These are phyloP conservation scores for Entomortierella chlamydospora DNA, from an alignment of 192 early-diverging fungal species.

Conservation along the genomic window DNA sequence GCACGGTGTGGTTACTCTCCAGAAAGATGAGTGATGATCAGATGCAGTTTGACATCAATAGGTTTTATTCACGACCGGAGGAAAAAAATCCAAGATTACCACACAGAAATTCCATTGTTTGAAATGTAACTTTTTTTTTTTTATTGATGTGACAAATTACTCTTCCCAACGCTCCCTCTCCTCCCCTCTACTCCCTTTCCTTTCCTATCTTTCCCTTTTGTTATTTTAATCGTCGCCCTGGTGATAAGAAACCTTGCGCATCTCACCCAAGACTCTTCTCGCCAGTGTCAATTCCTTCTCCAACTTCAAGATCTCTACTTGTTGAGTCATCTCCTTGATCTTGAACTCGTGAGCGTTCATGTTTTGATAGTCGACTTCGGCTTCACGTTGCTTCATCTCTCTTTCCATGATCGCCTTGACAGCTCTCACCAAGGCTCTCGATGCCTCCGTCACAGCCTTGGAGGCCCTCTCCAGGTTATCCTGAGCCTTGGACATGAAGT, in stretches of 20 bases:
- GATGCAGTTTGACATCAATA: too few species aligned
- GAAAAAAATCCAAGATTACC: too few species aligned
- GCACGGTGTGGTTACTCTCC: too few species aligned
- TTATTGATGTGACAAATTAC: too few species aligned
- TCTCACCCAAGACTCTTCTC: slow-evolving; percentile 89
- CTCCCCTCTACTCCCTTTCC: too few species aligned
- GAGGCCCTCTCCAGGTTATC: slow-evolving; percentile 94
- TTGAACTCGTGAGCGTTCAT: slow-evolving; percentile 95
- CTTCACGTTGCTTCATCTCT: slow-evolving; percentile 72
- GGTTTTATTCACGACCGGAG: too few species aligned
- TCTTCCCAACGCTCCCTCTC: too few species aligned
- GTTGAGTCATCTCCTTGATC: slow-evolving; percentile 97
- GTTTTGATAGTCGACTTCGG: slow-evolving; percentile 70
- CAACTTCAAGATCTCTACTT: slow-evolving; percentile 95
- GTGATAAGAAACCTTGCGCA: slow-evolving; percentile 88
- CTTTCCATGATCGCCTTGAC: slow-evolving; percentile 88
- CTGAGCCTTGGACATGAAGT: slow-evolving; percentile 92
- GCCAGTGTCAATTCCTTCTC: slow-evolving; percentile 93
- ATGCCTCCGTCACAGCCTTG: slow-evolving; percentile 92
- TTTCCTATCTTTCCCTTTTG: too few species aligned
- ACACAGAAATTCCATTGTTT: too few species aligned
- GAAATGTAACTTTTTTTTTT: neutral
- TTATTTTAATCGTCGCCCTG: slow-evolving; percentile 61
- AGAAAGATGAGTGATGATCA: too few species aligned
- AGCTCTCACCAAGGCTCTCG: slow-evolving; percentile 89